Evolutionary conservation across 2,329 filamentous ascomycete genomes (phyloP).

Genomic region (Aspergillus tubingensis): DNA sequence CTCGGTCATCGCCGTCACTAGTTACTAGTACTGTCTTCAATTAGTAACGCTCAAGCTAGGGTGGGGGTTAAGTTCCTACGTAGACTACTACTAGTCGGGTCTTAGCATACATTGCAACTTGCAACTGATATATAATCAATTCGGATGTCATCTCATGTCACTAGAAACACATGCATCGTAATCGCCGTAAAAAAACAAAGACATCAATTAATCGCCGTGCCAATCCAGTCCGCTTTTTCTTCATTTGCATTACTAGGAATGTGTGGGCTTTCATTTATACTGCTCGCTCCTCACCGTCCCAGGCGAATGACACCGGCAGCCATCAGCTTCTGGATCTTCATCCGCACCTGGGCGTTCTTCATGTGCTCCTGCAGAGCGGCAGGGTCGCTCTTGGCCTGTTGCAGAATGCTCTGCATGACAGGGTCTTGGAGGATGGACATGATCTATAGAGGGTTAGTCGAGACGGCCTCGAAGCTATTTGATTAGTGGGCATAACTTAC

Average conservation of each 20-base stretch:
- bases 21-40: too few species aligned
- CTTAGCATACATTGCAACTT: background rate
- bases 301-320: slow-evolving; percentile 88
- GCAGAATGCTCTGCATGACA: slow-evolving; percentile 95
- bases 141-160: slow-evolving; percentile 6
- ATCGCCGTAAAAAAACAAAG: slow-evolving; percentile 5
- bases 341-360: slow-evolving; percentile 81
- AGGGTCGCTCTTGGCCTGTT: slow-evolving; percentile 93
- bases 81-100: too few species aligned
- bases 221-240: slow-evolving; percentile 3
- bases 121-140: background rate
- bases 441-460: slow-evolving; percentile 56
- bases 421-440: slow-evolving; percentile 91
- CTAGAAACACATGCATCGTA: slow-evolving; percentile 9
- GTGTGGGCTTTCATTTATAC: background rate
- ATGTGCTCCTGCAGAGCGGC: slow-evolving; percentile 95
- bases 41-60: too few species aligned
- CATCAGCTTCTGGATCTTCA: slow-evolving; percentile 92
- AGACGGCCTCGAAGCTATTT: background rate
- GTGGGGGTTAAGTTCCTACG: too few species aligned
- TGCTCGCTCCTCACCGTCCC: slow-evolving; percentile 51
- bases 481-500: slow-evolving; percentile 52
- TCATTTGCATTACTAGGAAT: background rate
- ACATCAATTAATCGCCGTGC: background rate
- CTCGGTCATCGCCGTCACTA: too few species aligned